Conservation (phyloP, 2,329 filamentous ascomycete genomes). For the Colletotrichum salicis region DNA sequence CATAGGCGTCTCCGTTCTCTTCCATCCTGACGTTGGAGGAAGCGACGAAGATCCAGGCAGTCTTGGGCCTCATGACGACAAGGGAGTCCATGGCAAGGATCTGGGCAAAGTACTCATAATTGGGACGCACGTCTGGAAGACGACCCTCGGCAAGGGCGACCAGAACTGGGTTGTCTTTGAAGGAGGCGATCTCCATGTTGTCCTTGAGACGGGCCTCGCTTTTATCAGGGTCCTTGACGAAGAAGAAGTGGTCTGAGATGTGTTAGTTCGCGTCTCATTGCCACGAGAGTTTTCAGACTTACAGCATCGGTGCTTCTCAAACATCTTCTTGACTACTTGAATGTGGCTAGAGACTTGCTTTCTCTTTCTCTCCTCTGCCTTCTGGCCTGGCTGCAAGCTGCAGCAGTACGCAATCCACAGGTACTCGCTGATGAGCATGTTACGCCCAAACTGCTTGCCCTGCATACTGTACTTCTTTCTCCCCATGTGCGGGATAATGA, state of each 20-base stretch:
- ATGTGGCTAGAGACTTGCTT: constrained; percentile 79
- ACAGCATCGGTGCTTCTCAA: constrained; percentile 72
- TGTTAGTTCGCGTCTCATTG: constrained; percentile 11
- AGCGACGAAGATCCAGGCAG: constrained; percentile 69
- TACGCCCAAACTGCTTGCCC: constrained; percentile 72
- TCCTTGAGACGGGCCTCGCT: constrained; percentile 61
- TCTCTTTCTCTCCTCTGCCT: constrained; percentile 61
- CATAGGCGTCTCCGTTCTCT: constrained; percentile 53
- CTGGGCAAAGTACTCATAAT: constrained; percentile 70
- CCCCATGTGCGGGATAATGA: constrained; percentile 74
- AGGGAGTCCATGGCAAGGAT: constrained; percentile 64
- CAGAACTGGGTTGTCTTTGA: constrained; percentile 74
- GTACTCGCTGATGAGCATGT: constrained; percentile 77
- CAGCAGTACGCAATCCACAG: constrained; percentile 66
- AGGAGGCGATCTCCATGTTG: constrained; percentile 60
- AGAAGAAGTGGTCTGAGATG: constrained; percentile 67
- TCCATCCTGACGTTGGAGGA: constrained; percentile 62
- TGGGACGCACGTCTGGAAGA: constrained; percentile 67
- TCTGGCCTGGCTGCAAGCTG: constrained; percentile 56
- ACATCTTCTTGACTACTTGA: constrained; percentile 75
- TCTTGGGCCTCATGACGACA: constrained; percentile 66
- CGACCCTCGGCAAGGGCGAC: constrained; percentile 68
- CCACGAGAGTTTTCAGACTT: constrained; percentile 44
- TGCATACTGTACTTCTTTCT: constrained; percentile 74
- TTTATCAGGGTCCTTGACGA: constrained; percentile 63